A percentile compares a stretch with the other conserved stretches of the same genome.
Evolutionary conservation across 495 filamentous ascomycete species (phyloP).

Genomic region (Talaromyces adpressus): DNA sequence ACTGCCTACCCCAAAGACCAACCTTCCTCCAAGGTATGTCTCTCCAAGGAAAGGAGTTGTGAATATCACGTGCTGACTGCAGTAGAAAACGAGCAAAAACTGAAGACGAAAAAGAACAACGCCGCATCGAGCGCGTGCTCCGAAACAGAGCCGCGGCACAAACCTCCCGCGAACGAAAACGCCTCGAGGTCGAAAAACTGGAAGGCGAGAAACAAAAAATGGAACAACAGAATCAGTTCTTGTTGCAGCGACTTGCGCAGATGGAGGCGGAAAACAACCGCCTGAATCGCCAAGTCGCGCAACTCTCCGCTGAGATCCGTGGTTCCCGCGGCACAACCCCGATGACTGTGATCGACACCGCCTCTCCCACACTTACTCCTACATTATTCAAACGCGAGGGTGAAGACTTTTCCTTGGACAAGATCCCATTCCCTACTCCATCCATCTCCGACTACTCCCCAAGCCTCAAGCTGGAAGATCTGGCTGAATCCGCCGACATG

Average conservation of each 20-base stretch:
- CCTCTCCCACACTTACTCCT: slow-evolving; percentile 39
- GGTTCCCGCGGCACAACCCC: slow-evolving; percentile 38
- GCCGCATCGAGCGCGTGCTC: slow-evolving; percentile 92
- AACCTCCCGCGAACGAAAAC: slow-evolving; percentile 92
- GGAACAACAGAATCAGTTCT: slow-evolving; percentile 61
- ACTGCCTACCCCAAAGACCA: slow-evolving; percentile 93
- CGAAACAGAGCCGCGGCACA: slow-evolving; percentile 93
- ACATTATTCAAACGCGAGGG: slow-evolving; percentile 51
- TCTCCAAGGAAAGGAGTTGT: background rate
- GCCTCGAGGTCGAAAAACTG: slow-evolving; percentile 84
- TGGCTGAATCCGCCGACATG: slow-evolving; percentile 72
- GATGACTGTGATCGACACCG: slow-evolving; percentile 27
- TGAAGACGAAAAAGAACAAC: slow-evolving; percentile 97
- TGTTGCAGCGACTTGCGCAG: slow-evolving; percentile 57
- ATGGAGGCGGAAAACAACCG: slow-evolving; percentile 60
- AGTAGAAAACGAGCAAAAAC: slow-evolving; percentile 94
- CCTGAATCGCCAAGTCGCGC: slow-evolving; percentile 58
- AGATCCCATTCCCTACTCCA: slow-evolving; percentile 43
- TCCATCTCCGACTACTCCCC: slow-evolving; percentile 43
- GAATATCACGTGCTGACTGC: slow-evolving; percentile 7
- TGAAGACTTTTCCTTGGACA: slow-evolving; percentile 41
- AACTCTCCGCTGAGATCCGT: slow-evolving; percentile 54
- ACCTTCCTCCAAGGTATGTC: slow-evolving; percentile 83
- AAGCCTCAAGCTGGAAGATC: slow-evolving; percentile 42
- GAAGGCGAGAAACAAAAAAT: slow-evolving; percentile 65